Evolutionary conservation across 768 basidiomycete species (phyloP), one percentile per base, ranked within the genome.

Genomic region (Phaeotremella fagi): DNA sequence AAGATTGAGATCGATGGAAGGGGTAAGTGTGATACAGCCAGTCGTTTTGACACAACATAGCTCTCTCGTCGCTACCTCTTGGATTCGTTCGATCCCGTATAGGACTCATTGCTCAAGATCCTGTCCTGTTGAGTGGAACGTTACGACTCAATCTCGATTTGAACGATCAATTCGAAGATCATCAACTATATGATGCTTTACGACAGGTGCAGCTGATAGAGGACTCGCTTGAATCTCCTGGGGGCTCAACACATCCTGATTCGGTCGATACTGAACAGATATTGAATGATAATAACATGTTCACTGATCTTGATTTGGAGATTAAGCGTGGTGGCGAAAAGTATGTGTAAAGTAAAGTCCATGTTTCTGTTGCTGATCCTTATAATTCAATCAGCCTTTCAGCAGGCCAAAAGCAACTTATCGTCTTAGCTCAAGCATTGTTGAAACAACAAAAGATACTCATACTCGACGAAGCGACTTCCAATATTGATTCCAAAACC

Each of bases 21-120:
- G 31, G 59, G 67, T 66, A 41, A 63, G n/a, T n/a, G n/a, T n/a
- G n/a, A n/a, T n/a, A 25, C 31, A 22, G 16, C 5, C n/a, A 25
- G 27, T 26, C 26, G 4, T n/a, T n/a, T n/a, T n/a, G 51, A 47
- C 53, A 31, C 59, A 12, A 1, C 1, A 16, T 57, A 57, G 69
- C 70, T 44, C 64, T 68, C 43, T 33, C 63, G 2, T 35, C 60
- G 45, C 41, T 73, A 9, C 61, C 63, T 0, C 59, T 73, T n/a
- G 50, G 58, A 18, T 45, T 50, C 20, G 66, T 71, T 18, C 44
- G 72, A 2, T 64, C 56, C 1, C 57, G 51, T 22, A 50, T 73
- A 29, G 66, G 66, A n/a, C 69, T 73, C 52, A 71, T 71, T 29
- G 65, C 67, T 11, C 70, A 73, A 48, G 70, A 71, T 38, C 63